Evolutionary conservation across 257 asterid species (phyloP), one percentile per base, ranked within the genome.

Genomic region (Coffea eugenioides): DNA sequence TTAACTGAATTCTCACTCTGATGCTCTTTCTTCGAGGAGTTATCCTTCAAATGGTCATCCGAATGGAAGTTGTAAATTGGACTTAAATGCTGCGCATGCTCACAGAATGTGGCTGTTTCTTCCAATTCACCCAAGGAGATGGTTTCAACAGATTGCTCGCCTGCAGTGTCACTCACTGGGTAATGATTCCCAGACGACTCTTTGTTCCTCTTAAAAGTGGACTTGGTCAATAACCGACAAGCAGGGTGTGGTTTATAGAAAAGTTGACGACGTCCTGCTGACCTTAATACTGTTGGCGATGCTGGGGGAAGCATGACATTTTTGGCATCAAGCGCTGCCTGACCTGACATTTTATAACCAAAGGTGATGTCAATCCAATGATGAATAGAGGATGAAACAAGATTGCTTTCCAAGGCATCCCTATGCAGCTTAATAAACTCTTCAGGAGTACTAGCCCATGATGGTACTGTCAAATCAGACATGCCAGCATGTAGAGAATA

Each of bases 361-460:
- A 95, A 95, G 83, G 96, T 95, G 82, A 95, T 90, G 82, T 95
- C 98, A 80, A 95, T 95, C 99, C 99, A 95, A 69, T 91, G 86
- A 87, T 95, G 97, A 86, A 95, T 87, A 66, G 87, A 92, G 36
- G 83, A 65, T 57, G 99, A 93, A 77, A 92, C 98, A 36, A 86
- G 89, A 65, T 84, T 69, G 81, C 97, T 92, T 81, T 95, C 98
- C 64, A 95, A 83, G 79, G 97, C 97, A 81, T 88, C 87, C 83
- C 97, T 92, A 74, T 95, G 99, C 85, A 95, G 88, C 88, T 88
- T 88, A 84, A 95, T 85, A 82, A 95, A 95, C 85, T 90, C 97
- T 88, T 89, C 91, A 27, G 99, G 92, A 74, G 91, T 89, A 75
- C 88, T 88, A 5, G 97, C 98, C 99, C 99, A 93, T 72, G 90